Evolutionary conservation across 768 basidiomycete genomes (phyloP).

Genomic region (Hydnomerulius pinastri): DNA sequence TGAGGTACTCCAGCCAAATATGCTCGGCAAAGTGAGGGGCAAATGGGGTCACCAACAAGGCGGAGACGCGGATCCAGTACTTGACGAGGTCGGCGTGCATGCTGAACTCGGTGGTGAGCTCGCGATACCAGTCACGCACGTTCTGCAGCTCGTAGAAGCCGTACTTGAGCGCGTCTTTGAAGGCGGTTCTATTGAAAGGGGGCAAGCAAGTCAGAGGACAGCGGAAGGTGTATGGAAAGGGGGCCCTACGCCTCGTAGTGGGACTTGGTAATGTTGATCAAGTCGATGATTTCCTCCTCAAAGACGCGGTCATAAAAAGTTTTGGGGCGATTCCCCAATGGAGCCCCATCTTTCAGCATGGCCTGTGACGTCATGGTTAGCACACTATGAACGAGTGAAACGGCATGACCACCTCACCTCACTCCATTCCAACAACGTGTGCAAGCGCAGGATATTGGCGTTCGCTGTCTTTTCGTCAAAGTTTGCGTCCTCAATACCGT

Average conservation of each 20-base stretch:
- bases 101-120: slow-evolving; percentile 83
- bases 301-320: slow-evolving; percentile 89
- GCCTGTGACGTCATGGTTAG: slow-evolving; percentile 55
- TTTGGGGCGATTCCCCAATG: slow-evolving; percentile 71
- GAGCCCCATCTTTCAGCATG: slow-evolving; percentile 68
- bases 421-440: slow-evolving; percentile 90
- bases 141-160: slow-evolving; percentile 96
- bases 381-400: neutral
- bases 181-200: slow-evolving; percentile 67
- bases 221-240: neutral
- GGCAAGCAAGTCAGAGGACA: neutral
- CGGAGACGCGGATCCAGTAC: slow-evolving; percentile 82
- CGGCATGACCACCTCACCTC: slow-evolving; percentile 55
- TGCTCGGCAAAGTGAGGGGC: slow-evolving; percentile 95
- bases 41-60: slow-evolving; percentile 81
- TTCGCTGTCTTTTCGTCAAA: slow-evolving; percentile 99
- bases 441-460: slow-evolving; percentile 90
- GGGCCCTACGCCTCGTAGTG: slow-evolving; percentile 77
- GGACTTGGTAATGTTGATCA: slow-evolving; percentile 79
- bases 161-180: slow-evolving; percentile 93
- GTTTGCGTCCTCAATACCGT: slow-evolving; percentile 97
- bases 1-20: slow-evolving; percentile 77
- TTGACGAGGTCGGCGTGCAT: slow-evolving; percentile 90
- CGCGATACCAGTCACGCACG: slow-evolving; percentile 93
- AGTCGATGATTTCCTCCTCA: slow-evolving; percentile 85